Base-by-base conservation (phyloP, 169 alveolate genomes). In the Plasmodium malariae region DNA sequence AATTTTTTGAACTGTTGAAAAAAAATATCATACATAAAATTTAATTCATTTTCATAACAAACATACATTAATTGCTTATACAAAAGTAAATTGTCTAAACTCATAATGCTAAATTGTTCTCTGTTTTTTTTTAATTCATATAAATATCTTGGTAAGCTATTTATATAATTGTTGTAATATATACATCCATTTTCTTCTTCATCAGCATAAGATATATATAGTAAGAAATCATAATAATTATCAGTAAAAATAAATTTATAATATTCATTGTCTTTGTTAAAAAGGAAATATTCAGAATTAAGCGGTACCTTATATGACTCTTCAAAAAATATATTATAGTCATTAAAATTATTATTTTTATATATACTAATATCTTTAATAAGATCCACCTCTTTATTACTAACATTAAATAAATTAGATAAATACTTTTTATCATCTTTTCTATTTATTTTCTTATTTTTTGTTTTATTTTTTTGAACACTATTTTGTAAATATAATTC, bases 141-240 rank as follows among this genome's bases (percentile, higher is more conserved):
- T 69, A 85, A 69, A 72, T 69, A 85, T 40, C 19, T 40, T 43
- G 92, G 62, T 7, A 85, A 55, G 14, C 0, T 36, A 28, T 85
- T 57, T 37, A 85, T 19, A 60, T 57, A 85, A 55, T 85, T 55
- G 17, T 69, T 85, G 30, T 85, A 85, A 45, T 60, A 48, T 60
- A 85, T 72, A 54, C 17, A 63, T 5, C 92, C 92, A 5, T 59
- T 55, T 1, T 85, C 92, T n/a, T 85, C 92, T 55, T 85, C 92
- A 69, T 85, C 74, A 26, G 87, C 67, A 85, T 51, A 62, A 12
- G 92, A 68, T 9, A 59, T 63, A 32, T 85, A 85, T 36, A 85
- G 36, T 57, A 85, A 69, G 49, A 85, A 85, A 59, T 85, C 92
- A 49, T 85, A 85, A 32, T 68, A 70, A 48, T 85, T 85, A 49